Conservation (phyloP, 176 grass and related monocot genomes). For the Oryza australiensis region DNA sequence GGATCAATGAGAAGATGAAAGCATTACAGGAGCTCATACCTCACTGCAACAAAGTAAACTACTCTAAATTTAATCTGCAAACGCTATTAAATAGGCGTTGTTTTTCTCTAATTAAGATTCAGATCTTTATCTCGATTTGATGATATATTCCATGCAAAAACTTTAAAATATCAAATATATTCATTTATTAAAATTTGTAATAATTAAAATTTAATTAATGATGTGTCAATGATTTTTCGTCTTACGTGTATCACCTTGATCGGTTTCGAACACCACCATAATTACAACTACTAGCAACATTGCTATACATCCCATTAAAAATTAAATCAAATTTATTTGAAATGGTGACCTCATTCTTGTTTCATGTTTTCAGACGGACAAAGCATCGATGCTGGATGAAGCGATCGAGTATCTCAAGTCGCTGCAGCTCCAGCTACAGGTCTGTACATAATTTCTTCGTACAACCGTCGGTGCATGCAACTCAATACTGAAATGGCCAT, state of each 20-base stretch:
- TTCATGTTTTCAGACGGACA: conserved; percentile 59
- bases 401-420: conserved; percentile 92
- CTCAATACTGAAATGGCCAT: background rate
- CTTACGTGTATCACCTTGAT: too few relatives aligned
- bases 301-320: background rate
- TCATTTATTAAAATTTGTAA: too few relatives aligned
- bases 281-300: background rate
- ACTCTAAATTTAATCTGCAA: background rate
- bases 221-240: too few relatives aligned
- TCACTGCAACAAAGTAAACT: conserved; percentile 76
- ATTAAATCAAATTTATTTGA: background rate
- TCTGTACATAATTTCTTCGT: background rate
- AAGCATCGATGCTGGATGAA: conserved; percentile 89
- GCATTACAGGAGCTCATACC: conserved; percentile 92
- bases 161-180: too few relatives aligned
- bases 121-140: too few relatives aligned
- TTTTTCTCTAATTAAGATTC: too few relatives aligned
- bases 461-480: background rate
- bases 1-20: conserved; percentile 96
- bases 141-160: too few relatives aligned
- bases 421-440: conserved; percentile 81
- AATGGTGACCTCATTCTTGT: background rate
- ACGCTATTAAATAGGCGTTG: too few relatives aligned
- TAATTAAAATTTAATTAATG: too few relatives aligned
- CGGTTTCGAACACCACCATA: too few relatives aligned